Base-by-base conservation (phyloP, 805 yeast species). In the Ogataea saltuana region DNA sequence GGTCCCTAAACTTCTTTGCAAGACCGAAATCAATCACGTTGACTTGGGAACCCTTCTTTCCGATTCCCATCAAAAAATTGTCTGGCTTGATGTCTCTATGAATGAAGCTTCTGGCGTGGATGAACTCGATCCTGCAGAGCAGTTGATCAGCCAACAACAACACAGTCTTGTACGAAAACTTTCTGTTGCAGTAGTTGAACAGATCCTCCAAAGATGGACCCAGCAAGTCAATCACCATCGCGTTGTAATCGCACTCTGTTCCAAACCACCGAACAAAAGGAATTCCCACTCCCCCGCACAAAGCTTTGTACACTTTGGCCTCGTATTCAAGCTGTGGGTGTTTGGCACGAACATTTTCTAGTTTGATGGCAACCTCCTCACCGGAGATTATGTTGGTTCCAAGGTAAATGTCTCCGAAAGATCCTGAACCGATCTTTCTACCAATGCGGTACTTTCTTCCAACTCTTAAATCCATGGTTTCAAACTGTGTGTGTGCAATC, bases 191-290 rank as follows among this genome's bases (percentile, higher is more conserved):
- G 66, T 91, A 93, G 70, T 91, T 91, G 76, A 91, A 91, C 55
- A 91, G 72, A 65, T 93, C 98, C 65, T 91, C 99, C 51, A 91
- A 74, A 1, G 96, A 85, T 4, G 98, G 98, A 5, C 99, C 99
- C 56, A 91, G 75, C 41, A 91, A 76, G 64, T 91, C 99, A 57
- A 91, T 91, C 30, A 91, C 98, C 90, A 91, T 84, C 29, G 97
- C 97, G 65, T 90, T 88, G 63, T 88, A 91, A 63, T 90, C 97
- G 55, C 96, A 88, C 65, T 91, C 98, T 2, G 95, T 85, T 28
- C 98, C 99, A 64, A 81, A 90, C 95, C 97, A 91, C 64, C 98
- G 81, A 25, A 91, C 89, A 68, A 89, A 90, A 3, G 99, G 98
- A 45, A 91, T 89, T 23, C 99, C 98, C 27, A 91, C 91, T 23